Evolutionary conservation across 768 basidiomycete species (phyloP), one percentile per base, ranked within the genome.

Genomic region (Macrolepiota fuliginosa): DNA sequence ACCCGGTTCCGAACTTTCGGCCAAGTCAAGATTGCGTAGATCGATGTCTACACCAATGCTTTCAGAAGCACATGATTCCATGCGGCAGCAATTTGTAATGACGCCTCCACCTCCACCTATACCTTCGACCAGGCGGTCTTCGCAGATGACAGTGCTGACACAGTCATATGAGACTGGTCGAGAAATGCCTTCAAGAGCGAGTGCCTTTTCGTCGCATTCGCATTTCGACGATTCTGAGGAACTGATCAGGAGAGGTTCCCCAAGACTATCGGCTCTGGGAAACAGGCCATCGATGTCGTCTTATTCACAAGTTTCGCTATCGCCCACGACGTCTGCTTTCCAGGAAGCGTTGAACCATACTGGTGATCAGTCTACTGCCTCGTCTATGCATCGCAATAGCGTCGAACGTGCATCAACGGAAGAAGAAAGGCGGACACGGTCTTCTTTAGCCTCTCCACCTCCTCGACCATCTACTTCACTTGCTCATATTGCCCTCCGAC

Each of bases 251-350:
- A 75, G 85, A 56, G 74, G 75, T 32, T 88, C 87, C 1, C 71
- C 85, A 62, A 77, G 83, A 19, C 64, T 84, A 50, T 87, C 87
- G 24, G 71, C 82, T 2, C 65, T 69, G 65, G 79, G 72, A 17
- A 80, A 77, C 64, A 79, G 87, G 42, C 82, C 77, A 3, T 89
- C 89, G 19, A 64, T 86, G 29, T 90, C 89, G 12, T 83, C 86
- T 57, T 88, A 88, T 70, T 87, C 88, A 10, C 84, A 86, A 64
- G 79, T 83, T 4, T 92, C 90, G 9, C 54, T 69, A 49, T 75
- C 76, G 10, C 91, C 90, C 1, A 89, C 90, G 3, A 85, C 81
- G 5, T 91, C 90, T n/a, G 89, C 88, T n/a, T 92, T 92, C 74
- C 83, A 84, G 27, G 89, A 90, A 65, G 83, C 80, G 15, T 70